Evolutionary conservation across 805 yeast genomes (phyloP).

Genomic region (Clavispora santaluciae): DNA sequence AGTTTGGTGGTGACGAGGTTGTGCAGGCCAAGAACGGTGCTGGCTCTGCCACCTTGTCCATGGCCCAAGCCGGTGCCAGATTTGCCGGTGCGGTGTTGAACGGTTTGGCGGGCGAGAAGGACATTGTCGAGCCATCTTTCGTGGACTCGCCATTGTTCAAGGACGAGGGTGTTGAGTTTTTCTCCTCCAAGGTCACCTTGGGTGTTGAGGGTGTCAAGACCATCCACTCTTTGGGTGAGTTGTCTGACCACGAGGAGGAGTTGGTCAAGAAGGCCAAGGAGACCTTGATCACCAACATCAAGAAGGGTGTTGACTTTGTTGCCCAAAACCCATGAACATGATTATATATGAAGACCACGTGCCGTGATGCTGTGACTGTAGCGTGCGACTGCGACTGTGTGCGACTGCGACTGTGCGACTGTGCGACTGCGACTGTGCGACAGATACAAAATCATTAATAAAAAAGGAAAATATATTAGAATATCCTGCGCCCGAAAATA

Average conservation of each 20-base stretch:
- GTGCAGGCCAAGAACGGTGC: slow-evolving; percentile 92
- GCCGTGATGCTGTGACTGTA: no score
- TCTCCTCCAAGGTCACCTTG: slow-evolving; percentile 90
- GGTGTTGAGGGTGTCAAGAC: slow-evolving; percentile 87
- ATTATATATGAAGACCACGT: slow-evolving; percentile 1
- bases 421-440: no score
- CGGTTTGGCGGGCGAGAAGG: slow-evolving; percentile 61
- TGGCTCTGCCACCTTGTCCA: slow-evolving; percentile 88
- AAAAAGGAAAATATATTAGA: no score
- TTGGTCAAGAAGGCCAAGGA: slow-evolving; percentile 80
- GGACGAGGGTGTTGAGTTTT: slow-evolving; percentile 91
- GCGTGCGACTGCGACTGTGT: no score
- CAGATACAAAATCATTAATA: no score
- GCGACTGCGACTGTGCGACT: no score
- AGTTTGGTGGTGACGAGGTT: slow-evolving; percentile 95
- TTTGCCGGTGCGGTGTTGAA: slow-evolving; percentile 61
- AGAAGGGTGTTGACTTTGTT: slow-evolving; percentile 89
- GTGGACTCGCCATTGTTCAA: slow-evolving; percentile 81
- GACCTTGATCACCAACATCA: slow-evolving; percentile 84
- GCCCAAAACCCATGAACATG: slow-evolving; percentile 54
- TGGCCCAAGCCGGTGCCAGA: slow-evolving; percentile 89
- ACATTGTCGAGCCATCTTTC: slow-evolving; percentile 63
- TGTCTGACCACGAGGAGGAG: slow-evolving; percentile 76
- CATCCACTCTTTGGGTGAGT: slow-evolving; percentile 71
- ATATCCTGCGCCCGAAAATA: no score